A percentile compares a stretch with the other conserved stretches of the same genome.
Evolutionary conservation across 495 filamentous ascomycete genomes (phyloP).

Genomic region (Elasticomyces elasticus): DNA sequence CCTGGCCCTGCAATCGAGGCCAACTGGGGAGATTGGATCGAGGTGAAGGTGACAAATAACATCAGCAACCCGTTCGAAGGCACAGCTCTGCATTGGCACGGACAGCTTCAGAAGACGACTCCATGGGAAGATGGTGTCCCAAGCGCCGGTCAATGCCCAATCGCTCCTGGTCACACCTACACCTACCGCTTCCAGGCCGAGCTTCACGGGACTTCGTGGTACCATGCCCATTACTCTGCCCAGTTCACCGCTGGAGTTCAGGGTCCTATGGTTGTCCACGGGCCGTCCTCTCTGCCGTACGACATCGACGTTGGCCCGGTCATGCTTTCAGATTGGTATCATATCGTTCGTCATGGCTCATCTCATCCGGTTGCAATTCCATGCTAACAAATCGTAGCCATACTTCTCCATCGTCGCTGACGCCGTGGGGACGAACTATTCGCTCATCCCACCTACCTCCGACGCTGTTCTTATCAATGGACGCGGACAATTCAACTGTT

Average conservation of each 20-base stretch:
- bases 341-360: no score
- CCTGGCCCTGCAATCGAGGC: conserved; percentile 26
- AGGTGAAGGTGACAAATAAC: conserved; percentile 21
- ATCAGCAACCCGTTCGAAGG: conserved; percentile 20
- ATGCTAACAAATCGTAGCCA: no score
- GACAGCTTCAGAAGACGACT: conserved; percentile 16
- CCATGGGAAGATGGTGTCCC: conserved; percentile 23
- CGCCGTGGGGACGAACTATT: conserved; percentile 11
- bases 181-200: conserved; percentile 23
- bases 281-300: conserved; percentile 15
- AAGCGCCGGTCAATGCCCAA: conserved; percentile 21
- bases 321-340: conserved; percentile 16
- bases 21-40: conserved; percentile 26
- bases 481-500: conserved; percentile 15
- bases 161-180: conserved; percentile 21
- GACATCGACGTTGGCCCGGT: conserved; percentile 23
- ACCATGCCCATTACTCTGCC: conserved; percentile 22
- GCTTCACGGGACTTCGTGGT: conserved; percentile 19
- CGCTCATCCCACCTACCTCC: conserved; percentile 6
- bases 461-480: conserved; percentile 19
- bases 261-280: conserved; percentile 24
- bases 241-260: conserved; percentile 21
- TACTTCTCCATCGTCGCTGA: conserved; percentile 18
- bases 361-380: no score
- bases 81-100: conserved; percentile 25